Conservation (phyloP, 1,284 basidiomycete genomes). For the Ceratobasidium sp. region DNA sequence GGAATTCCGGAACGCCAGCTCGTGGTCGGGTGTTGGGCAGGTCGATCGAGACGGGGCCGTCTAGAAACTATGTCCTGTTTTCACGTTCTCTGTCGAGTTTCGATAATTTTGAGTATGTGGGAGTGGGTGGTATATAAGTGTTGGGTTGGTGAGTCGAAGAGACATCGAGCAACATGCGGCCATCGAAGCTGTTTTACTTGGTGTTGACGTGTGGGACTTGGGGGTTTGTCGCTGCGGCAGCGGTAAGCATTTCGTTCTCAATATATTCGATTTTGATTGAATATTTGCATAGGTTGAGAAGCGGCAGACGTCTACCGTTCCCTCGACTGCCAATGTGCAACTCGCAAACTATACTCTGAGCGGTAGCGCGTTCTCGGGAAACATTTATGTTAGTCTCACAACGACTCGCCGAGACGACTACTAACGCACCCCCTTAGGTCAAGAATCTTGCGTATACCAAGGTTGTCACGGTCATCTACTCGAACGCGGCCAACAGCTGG, state of each 20-base stretch:
- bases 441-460: conserved; percentile 27
- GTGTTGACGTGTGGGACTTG: conserved; percentile 16
- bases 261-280: background rate
- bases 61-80: conserved; percentile 6
- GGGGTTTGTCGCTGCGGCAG: conserved; percentile 22
- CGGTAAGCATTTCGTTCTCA: conserved; percentile 9
- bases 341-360: conserved; percentile 29
- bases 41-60: conserved; percentile 1
- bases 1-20: conserved; percentile 11
- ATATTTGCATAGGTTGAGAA: conserved; percentile 5
- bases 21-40: background rate
- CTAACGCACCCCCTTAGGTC: background rate
- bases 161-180: conserved; percentile 9
- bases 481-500: conserved; percentile 34
- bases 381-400: conserved; percentile 22
- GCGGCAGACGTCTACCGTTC: conserved; percentile 19
- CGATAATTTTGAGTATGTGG: background rate
- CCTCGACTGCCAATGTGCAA: conserved; percentile 15
- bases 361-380: conserved; percentile 23
- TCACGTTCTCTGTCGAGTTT: background rate
- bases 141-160: background rate
- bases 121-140: conserved; percentile 16
- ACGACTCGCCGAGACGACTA: background rate
- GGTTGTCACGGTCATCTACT: conserved; percentile 31
- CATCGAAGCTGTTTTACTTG: conserved; percentile 18